These are phyloP conservation scores for Dictyostelium purpureum DNA, from an alignment of 78 protist genomes.

Conservation along the genomic window DNA sequence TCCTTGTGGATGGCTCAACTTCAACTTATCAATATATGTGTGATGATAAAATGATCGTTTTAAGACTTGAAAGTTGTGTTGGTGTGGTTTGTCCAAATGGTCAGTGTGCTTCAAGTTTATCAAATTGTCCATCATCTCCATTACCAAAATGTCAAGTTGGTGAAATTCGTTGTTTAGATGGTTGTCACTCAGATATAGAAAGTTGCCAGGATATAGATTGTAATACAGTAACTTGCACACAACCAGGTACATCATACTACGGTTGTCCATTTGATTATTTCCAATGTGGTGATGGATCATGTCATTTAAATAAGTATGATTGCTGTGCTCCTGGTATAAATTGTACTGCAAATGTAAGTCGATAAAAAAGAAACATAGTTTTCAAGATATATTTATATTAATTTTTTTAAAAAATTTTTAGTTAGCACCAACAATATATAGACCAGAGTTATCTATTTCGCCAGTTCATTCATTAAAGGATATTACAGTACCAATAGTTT, in stretches of 20 bases:
- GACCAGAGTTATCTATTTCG: conserved; percentile 8
- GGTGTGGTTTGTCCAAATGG: conserved; percentile 4
- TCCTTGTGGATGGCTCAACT: not conserved
- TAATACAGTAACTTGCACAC: not conserved
- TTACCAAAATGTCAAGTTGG: not conserved
- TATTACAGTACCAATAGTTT: conserved; percentile 22
- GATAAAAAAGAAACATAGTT: too few relatives aligned
- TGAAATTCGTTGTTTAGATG: conserved; percentile 1
- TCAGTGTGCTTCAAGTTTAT: not conserved
- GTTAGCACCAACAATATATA: not conserved
- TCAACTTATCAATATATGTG: conserved; percentile 30
- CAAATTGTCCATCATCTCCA: not conserved
- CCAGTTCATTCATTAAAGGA: conserved; percentile 9
- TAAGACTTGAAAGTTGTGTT: conserved; percentile 24
- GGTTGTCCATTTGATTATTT: conserved; percentile 58
- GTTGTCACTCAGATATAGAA: not conserved
- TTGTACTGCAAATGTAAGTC: not conserved
- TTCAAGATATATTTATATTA: not conserved
- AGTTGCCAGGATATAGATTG: too few relatives aligned
- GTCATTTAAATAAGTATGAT: not conserved
- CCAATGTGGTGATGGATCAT: conserved; percentile 28
- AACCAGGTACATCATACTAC: not conserved
- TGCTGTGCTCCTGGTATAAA: conserved; percentile 15
- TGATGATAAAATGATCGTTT: conserved; percentile 8
- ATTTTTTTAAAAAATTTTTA: not conserved